Percentiles rank a stretch among this genome's conserved stretches.
These are phyloP conservation scores for Pseudocercospora pini-densiflorae DNA, from an alignment of 2,329 filamentous ascomycete species.

Conservation along the genomic window DNA sequence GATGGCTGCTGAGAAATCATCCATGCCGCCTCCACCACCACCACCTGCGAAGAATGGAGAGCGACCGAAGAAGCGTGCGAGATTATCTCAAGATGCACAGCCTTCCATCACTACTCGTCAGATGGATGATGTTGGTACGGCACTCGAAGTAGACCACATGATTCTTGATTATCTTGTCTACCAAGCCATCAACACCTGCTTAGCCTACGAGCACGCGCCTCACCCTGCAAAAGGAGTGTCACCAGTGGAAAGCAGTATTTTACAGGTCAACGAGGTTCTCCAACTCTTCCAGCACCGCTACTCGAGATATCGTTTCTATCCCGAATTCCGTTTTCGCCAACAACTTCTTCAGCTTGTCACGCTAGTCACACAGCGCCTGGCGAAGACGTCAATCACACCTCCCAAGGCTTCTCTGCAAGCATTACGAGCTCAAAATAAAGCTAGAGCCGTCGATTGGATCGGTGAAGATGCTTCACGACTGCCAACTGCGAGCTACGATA, in stretches of 20 bases:
- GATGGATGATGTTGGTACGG: slow-evolving; percentile 39
- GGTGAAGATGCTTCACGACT: slow-evolving; percentile 22
- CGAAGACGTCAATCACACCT: slow-evolving; percentile 45
- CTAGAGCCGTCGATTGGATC: slow-evolving; percentile 40
- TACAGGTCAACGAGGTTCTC: slow-evolving; percentile 47
- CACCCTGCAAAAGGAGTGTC: not conserved
- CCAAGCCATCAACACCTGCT: slow-evolving; percentile 49
- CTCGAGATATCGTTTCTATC: slow-evolving; percentile 39
- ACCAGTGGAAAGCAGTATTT: slow-evolving; percentile 22
- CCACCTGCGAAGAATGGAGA: not conserved
- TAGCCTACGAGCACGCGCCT: slow-evolving; percentile 37
- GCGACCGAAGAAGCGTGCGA: slow-evolving; percentile 20
- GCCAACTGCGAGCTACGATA: slow-evolving; percentile 20
- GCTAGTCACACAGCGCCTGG: slow-evolving; percentile 50
- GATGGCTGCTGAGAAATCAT: not conserved
- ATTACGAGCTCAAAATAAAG: slow-evolving; percentile 44
- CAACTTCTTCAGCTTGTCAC: slow-evolving; percentile 54
- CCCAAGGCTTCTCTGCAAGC: slow-evolving; percentile 40
- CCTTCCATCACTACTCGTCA: slow-evolving; percentile 23
- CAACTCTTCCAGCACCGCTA: slow-evolving; percentile 49
- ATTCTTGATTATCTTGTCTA: slow-evolving; percentile 62
- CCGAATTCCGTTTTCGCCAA: slow-evolving; percentile 53
- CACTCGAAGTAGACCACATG: slow-evolving; percentile 57
- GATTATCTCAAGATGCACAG: slow-evolving; percentile 10
- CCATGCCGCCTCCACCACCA: not conserved